Percentiles rank a stretch among this genome's conserved stretches.
These are phyloP conservation scores for Hypomontagnella monticulosa DNA, from an alignment of 495 filamentous ascomycete species.

Conservation along the genomic window DNA sequence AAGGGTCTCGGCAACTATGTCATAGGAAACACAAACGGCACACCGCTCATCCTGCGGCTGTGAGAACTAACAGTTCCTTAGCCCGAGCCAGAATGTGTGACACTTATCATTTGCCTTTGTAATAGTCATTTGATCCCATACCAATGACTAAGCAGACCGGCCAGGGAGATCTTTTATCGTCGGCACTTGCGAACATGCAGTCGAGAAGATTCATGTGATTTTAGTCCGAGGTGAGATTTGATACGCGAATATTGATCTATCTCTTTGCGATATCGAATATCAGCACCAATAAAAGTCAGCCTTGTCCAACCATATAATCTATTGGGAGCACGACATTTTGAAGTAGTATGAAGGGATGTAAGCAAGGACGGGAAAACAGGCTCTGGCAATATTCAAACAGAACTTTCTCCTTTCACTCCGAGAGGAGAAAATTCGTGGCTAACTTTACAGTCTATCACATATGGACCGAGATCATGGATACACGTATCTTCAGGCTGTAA, in stretches of 20 bases:
- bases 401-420: background rate
- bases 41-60: slow-evolving; percentile 9
- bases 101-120: background rate
- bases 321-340: background rate
- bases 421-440: background rate
- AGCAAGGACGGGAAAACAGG: no score
- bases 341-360: no score
- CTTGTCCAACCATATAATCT: background rate
- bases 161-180: background rate
- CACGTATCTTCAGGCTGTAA: background rate
- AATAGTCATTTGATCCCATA: background rate
- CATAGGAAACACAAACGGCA: slow-evolving; percentile 2
- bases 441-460: background rate
- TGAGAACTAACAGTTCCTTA: background rate
- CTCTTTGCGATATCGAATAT: background rate
- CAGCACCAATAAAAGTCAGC: background rate
- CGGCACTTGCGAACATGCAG: background rate
- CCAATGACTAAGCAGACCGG: background rate
- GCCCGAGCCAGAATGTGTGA: no score
- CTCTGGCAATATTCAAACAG: background rate
- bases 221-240: background rate
- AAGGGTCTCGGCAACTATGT: background rate
- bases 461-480: no score
- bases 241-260: background rate
- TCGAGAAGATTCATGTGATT: background rate